Conservation (phyloP, 768 basidiomycete genomes). For the Suillus tomentosus region DNA sequence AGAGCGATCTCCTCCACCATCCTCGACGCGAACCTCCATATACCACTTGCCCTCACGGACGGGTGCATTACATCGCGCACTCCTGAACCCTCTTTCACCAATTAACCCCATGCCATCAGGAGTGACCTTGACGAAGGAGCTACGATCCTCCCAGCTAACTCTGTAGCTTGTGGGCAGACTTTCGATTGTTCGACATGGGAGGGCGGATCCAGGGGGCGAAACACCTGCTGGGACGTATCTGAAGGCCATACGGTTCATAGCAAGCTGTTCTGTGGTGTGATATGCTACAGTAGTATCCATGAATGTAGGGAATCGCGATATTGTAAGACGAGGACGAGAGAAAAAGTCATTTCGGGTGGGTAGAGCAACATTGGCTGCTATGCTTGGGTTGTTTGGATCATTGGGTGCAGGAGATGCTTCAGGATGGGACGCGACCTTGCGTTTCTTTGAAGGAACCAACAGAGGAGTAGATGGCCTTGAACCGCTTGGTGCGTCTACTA, state of each 20-base stretch:
- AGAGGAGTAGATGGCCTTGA: slow-evolving; percentile 32
- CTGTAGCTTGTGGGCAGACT: slow-evolving; percentile 68
- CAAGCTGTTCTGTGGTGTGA: slow-evolving; percentile 69
- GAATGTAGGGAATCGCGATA: slow-evolving; percentile 76
- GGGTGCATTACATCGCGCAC: slow-evolving; percentile 87
- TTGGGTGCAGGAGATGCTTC: slow-evolving; percentile 61
- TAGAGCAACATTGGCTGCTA: slow-evolving; percentile 51
- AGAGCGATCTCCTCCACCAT: slow-evolving; percentile 65
- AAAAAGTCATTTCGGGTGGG: slow-evolving; percentile 69
- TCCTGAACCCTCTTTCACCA: slow-evolving; percentile 89
- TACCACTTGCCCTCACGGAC: slow-evolving; percentile 93
- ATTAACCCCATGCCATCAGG: slow-evolving; percentile 74
- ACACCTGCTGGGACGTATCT: slow-evolving; percentile 83
- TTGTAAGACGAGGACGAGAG: slow-evolving; percentile 66
- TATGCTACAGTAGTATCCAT: slow-evolving; percentile 52
- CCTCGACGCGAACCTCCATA: slow-evolving; percentile 83
- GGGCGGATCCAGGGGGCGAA: slow-evolving; percentile 52
- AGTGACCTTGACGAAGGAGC: slow-evolving; percentile 74
- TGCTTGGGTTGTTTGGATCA: slow-evolving; percentile 43
- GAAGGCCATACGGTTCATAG: slow-evolving; percentile 75
- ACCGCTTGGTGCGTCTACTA: background rate
- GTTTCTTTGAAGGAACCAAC: slow-evolving; percentile 38
- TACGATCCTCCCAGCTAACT: slow-evolving; percentile 91
- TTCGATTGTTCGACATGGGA: slow-evolving; percentile 81
- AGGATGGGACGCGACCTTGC: slow-evolving; percentile 51